Conservation (phyloP, 805 yeast species). For the Diddensiella transvaalensis region DNA sequence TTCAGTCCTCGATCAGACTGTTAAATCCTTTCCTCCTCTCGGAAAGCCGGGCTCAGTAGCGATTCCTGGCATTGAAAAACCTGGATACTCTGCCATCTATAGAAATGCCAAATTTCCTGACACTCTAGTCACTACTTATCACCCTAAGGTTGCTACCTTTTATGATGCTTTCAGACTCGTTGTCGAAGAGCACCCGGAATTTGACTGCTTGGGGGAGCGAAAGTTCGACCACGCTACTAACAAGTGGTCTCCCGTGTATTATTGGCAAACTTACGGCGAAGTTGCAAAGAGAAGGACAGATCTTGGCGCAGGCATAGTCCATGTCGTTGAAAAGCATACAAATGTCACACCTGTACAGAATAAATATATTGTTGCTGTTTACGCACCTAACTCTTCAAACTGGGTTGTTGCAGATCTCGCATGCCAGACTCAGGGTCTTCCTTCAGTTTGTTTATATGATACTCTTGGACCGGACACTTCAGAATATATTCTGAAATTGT, state of each 20-base stretch:
- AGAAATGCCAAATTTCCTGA: slow-evolving; percentile 41
- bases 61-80: slow-evolving; percentile 39
- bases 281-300: slow-evolving; percentile 42
- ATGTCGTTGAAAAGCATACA: slow-evolving; percentile 36
- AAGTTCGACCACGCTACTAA: slow-evolving; percentile 35
- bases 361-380: slow-evolving; percentile 25
- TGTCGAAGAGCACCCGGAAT: slow-evolving; percentile 27
- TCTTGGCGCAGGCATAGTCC: slow-evolving; percentile 55
- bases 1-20: not conserved
- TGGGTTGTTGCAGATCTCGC: slow-evolving; percentile 73
- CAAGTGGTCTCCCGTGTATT: slow-evolving; percentile 41
- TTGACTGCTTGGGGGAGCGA: slow-evolving; percentile 40
- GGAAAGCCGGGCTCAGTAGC: slow-evolving; percentile 37
- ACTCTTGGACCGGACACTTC: slow-evolving; percentile 59
- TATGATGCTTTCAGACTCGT: slow-evolving; percentile 36
- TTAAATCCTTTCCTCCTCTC: slow-evolving; percentile 1
- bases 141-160: slow-evolving; percentile 39
- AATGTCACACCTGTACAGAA: slow-evolving; percentile 19
- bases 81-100: slow-evolving; percentile 51
- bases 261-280: slow-evolving; percentile 42
- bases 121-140: slow-evolving; percentile 28
- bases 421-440: slow-evolving; percentile 52
- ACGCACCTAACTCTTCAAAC: slow-evolving; percentile 38
- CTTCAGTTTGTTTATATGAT: slow-evolving; percentile 55
- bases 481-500: slow-evolving; percentile 55